These are phyloP conservation scores for Penicillium parvum DNA, from an alignment of 495 filamentous ascomycete genomes.

Conservation along the genomic window DNA sequence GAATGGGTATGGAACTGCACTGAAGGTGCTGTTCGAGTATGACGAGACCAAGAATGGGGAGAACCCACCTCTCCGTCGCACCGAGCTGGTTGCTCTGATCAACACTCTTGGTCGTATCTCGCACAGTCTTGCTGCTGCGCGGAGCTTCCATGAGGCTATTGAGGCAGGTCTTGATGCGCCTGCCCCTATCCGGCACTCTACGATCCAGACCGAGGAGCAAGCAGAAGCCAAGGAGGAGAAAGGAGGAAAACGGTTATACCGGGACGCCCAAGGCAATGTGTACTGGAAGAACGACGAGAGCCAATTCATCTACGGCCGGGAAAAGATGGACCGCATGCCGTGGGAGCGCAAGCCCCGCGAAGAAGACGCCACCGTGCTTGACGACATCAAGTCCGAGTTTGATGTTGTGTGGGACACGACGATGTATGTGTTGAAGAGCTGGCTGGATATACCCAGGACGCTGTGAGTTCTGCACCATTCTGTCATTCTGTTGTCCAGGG, in stretches of 20 bases:
- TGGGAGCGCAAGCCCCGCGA: conserved; percentile 34
- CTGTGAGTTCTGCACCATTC: conserved; percentile 56
- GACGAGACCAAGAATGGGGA: conserved; percentile 71
- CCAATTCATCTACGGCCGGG: conserved; percentile 32
- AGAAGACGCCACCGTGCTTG: conserved; percentile 41
- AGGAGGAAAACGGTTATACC: conserved; percentile 16
- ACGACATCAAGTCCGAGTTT: conserved; percentile 62
- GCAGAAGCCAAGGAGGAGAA: conserved; percentile 3
- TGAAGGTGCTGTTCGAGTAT: conserved; percentile 95
- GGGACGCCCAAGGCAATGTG: conserved; percentile 36
- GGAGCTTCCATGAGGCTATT: conserved; percentile 63
- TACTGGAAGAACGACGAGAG: conserved; percentile 42
- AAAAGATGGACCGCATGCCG: conserved; percentile 23
- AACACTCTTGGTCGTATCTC: conserved; percentile 89
- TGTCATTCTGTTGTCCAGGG: not conserved
- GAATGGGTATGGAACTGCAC: conserved; percentile 86
- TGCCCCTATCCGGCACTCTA: conserved; percentile 30
- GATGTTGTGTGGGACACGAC: conserved; percentile 55
- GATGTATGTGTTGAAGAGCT: conserved; percentile 63
- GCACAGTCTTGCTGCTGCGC: conserved; percentile 68
- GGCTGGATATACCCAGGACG: conserved; percentile 61
- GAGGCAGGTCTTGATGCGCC: conserved; percentile 35
- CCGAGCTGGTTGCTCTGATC: conserved; percentile 87
- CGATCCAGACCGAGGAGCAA: conserved; percentile 17
- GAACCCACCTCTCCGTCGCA: conserved; percentile 74